Base-by-base conservation (phyloP, 164 flowering plant species). In the Nelumbo lutea region DNA sequence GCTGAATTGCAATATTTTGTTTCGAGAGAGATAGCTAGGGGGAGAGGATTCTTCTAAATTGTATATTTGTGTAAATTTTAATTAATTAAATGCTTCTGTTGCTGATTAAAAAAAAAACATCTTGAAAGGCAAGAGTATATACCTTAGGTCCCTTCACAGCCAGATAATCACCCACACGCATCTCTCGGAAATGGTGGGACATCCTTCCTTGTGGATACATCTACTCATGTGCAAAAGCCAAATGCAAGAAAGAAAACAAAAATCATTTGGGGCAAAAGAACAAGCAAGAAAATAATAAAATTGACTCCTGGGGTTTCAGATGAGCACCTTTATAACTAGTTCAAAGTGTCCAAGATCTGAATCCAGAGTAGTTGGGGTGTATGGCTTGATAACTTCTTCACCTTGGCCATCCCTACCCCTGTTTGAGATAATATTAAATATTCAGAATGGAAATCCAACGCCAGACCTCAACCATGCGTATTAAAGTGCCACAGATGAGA, bases 121-220 rank as follows among this genome's bases (percentile, higher is more conserved):
- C 1, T 10, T 27, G n/a, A 43, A 59, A 53, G 53, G 39, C 13
- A 46, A 59, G 44, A 66, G 68, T 0, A 61, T 65, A 42, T 79
- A 90, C 99, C 97, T 96, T 96, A 62, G 99, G 99, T 66, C 99
- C 98, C 80, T 87, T 95, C 13, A 95, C 98, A 71, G 94, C 73
- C 71, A 95, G 68, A 75, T 80, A 83, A 72, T 96, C 97, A 70
- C 98, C 98, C 62, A 82, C 97, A 58, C 82, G 83, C 99, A 96
- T 89, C 83, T 96, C 99, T 7, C 99, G 85, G 72, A 96, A 96
- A 85, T 93, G 98, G 75, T 96, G 99, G n/a, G 99, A 96, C 99
- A 96, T 96, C 73, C 99, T 82, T 82, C 99, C 99, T 89, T 90
- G 99, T 15, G 98, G 95, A 78, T 95, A 95, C 99, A 95, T 95